Evolutionary conservation across 2,329 filamentous ascomycete species (phyloP).

Genomic region (Epichloe amarillans): DNA sequence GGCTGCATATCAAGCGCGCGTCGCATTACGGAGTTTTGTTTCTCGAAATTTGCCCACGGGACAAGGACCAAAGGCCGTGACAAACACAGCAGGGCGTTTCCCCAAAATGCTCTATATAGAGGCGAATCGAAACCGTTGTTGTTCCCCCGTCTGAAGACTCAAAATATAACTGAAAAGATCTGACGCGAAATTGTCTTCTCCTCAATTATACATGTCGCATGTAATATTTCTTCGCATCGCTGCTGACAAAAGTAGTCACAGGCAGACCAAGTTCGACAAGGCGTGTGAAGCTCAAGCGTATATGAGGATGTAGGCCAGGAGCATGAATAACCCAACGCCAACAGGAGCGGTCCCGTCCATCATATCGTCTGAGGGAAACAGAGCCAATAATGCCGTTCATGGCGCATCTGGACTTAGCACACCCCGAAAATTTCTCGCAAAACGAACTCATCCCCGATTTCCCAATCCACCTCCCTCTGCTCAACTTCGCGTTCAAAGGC

Average conservation of each 20-base stretch:
- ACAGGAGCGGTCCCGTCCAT: neutral
- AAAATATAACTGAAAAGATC: slow-evolving; percentile 61
- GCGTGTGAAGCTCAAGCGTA: neutral
- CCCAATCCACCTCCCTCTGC: neutral
- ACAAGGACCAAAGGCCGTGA: slow-evolving; percentile 46
- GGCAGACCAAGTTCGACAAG: neutral
- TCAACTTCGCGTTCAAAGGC: neutral
- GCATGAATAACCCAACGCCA: slow-evolving; percentile 3
- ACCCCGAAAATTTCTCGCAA: slow-evolving; percentile 3
- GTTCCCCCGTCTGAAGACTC: slow-evolving; percentile 35
- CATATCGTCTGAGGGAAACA: neutral
- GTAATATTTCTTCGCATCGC: neutral
- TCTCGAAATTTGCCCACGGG: slow-evolving; percentile 28
- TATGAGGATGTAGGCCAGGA: slow-evolving; percentile 5
- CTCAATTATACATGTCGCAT: neutral
- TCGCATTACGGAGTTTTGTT: slow-evolving; percentile 41
- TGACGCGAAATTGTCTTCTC: slow-evolving; percentile 31
- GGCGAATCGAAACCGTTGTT: slow-evolving; percentile 32
- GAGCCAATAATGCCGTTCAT: neutral
- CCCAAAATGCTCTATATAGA: slow-evolving; percentile 2
- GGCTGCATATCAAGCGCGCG: slow-evolving; percentile 7
- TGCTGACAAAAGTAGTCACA: neutral
- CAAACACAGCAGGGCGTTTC: slow-evolving; percentile 25
- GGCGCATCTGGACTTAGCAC: neutral
- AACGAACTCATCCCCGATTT: slow-evolving; percentile 3